These are phyloP conservation scores for Plasmodium billcollinsi DNA, from an alignment of 169 alveolate species.

Conservation along the genomic window DNA sequence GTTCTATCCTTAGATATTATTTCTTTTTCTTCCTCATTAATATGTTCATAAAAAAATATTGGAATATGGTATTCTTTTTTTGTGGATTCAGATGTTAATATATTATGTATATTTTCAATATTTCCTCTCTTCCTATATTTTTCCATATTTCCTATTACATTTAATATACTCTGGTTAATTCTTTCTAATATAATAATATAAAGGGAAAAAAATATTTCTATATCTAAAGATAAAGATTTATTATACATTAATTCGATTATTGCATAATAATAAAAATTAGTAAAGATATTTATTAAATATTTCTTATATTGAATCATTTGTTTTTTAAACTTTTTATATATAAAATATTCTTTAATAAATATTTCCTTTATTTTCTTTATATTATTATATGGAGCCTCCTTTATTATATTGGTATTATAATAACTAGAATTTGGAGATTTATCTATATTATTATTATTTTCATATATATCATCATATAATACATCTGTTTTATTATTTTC, in stretches of 20 bases:
- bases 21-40: not conserved
- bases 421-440: too few species aligned
- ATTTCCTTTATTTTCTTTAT: conserved; percentile 11
- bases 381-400: too few species aligned
- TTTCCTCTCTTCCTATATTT: not conserved
- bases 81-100: conserved; percentile 1
- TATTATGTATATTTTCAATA: not conserved
- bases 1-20: not conserved
- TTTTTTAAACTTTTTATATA: conserved; percentile 35
- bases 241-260: conserved; percentile 21
- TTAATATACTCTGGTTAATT: conserved; percentile 26
- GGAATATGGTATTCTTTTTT: not conserved
- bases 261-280: conserved; percentile 39
- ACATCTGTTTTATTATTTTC: too few species aligned
- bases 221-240: conserved; percentile 20
- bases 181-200: conserved; percentile 58
- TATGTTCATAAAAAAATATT: not conserved
- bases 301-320: conserved; percentile 9
- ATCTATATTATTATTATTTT: too few species aligned
- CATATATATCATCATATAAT: too few species aligned
- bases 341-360: conserved; percentile 25
- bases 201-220: conserved; percentile 59
- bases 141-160: conserved; percentile 20
- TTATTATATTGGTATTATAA: too few species aligned
- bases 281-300: conserved; percentile 23